Evolutionary conservation across 345 rosid species (phyloP), one percentile per base, ranked within the genome.

Genomic region (Populus simonii): DNA sequence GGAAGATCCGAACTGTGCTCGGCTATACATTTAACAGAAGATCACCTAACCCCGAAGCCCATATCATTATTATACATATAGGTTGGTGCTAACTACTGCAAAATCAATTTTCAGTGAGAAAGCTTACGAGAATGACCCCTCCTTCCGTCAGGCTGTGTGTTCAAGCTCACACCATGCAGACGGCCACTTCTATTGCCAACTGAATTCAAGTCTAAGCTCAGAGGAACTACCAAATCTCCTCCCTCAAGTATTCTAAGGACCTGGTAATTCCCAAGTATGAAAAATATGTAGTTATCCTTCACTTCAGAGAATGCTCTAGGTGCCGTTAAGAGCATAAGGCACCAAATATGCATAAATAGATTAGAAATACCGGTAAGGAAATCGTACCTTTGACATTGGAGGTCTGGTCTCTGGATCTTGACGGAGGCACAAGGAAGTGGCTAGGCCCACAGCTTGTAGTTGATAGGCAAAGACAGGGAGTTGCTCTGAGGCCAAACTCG

Each of bases 171-270:
- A 53, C 87, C 92, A 18, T 72, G 75, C 79, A 90, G 78, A 83
- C 79, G 94, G 36, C 89, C 91, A 67, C 94, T 90, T 87, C 91
- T 83, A 55, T 79, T 89, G 49, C 94, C 94, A 41, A 78, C 80
- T 63, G 90, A 76, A 66, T 81, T 88, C 82, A 88, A 69, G 81
- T 89, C 92, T 76, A 86, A 79, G 53, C 83, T 79, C 51, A 88
- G 41, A 20, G 91, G 89, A 70, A 73, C 38, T 62, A 7, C 75
- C 61, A 79, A 29, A 67, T 86, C 89, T 80, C 87, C 92, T 25
- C 87, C 91, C 85, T 90, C 94, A 71, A 89, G 90, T 67, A 90
- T 85, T 81, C 86, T 73, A 66, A 90, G 82, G 17, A 82, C 85
- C 82, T 82, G 73, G 0, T 13, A 25, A 33, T 81, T 68, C 36